Evolutionary conservation across 805 yeast species (phyloP).

Genomic region (Candida andamanensis): DNA sequence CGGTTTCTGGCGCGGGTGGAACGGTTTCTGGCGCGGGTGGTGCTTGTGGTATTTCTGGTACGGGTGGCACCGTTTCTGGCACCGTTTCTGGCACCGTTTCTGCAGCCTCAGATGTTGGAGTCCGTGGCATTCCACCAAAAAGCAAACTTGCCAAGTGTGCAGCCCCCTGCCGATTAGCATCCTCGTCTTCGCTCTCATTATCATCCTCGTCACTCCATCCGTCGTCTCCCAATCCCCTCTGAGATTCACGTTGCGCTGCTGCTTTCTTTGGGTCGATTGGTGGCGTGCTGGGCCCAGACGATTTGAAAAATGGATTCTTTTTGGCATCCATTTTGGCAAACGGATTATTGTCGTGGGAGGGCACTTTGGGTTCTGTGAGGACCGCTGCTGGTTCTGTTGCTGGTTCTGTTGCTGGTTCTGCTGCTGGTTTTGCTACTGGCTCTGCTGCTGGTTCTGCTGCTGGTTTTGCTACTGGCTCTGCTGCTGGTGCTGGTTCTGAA

Average conservation of each 20-base stretch:
- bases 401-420: constrained; percentile 1
- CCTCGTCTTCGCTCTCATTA: constrained; percentile 43
- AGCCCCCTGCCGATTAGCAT: constrained; percentile 47
- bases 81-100: constrained; percentile 9
- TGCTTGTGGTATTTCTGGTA: constrained; percentile 20
- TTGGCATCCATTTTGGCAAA: constrained; percentile 34
- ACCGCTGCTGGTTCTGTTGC: constrained; percentile 1
- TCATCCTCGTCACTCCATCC: constrained; percentile 45
- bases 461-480: constrained; percentile 7
- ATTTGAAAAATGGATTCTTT: constrained; percentile 57
- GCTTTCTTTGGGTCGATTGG: constrained; percentile 51
- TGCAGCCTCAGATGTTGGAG: constrained; percentile 18
- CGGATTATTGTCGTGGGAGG: constrained; percentile 41
- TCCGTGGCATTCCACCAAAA: constrained; percentile 47
- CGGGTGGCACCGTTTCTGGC: constrained; percentile 9
- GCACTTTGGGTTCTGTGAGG: constrained; percentile 4
- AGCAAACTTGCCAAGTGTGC: constrained; percentile 51
- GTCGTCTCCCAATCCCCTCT: constrained; percentile 47
- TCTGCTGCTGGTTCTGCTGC: constrained; percentile 16
- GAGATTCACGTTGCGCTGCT: constrained; percentile 68
- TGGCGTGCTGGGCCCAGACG: constrained; percentile 17
- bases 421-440: constrained; percentile 6
- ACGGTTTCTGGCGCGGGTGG: constrained; percentile 8
- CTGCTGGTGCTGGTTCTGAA: constrained; percentile 7
- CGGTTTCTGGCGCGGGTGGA: constrained; percentile 8